Evolutionary conservation across 805 yeast species (phyloP).

Genomic region (Saturnispora serradocipensis): DNA sequence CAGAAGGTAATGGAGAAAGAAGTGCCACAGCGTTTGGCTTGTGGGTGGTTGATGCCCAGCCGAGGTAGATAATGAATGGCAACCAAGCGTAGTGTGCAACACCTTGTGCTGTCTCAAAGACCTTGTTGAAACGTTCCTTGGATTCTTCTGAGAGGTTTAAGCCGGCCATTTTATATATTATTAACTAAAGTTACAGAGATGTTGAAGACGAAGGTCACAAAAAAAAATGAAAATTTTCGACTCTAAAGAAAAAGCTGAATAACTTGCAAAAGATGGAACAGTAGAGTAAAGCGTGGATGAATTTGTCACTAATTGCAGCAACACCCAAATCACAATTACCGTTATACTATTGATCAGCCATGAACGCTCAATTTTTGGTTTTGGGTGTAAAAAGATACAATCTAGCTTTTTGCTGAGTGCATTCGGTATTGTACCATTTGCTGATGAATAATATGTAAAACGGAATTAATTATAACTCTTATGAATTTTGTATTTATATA

Average conservation of each 20-base stretch:
- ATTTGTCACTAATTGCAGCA: too few species aligned
- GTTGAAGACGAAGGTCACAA: not conserved
- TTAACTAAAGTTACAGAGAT: not conserved
- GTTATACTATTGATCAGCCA: not conserved
- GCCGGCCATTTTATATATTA: conserved; percentile 25
- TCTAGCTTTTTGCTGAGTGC: not conserved
- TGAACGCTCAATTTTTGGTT: not conserved
- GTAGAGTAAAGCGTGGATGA: not conserved
- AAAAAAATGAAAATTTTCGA: not conserved
- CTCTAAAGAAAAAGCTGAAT: not conserved
- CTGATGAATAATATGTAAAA: not conserved
- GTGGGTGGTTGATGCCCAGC: conserved; percentile 72
- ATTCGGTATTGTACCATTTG: not conserved
- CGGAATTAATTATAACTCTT: conserved; percentile 1
- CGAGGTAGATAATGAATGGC: conserved; percentile 88
- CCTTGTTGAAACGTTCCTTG: conserved; percentile 77
- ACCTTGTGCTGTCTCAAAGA: conserved; percentile 75
- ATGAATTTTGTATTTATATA: not conserved
- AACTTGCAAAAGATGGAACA: too few species aligned
- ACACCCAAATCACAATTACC: not conserved
- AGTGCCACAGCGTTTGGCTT: conserved; percentile 74
- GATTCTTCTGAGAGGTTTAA: conserved; percentile 39
- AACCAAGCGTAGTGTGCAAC: conserved; percentile 95
- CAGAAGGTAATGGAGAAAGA: conserved; percentile 74
- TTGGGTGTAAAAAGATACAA: not conserved